Percentiles rank a stretch among this genome's conserved stretches.
phyloP scores from a whole-genome alignment of 2,329 filamentous ascomycete genomes.

The Paraphoma sp. region DNA sequence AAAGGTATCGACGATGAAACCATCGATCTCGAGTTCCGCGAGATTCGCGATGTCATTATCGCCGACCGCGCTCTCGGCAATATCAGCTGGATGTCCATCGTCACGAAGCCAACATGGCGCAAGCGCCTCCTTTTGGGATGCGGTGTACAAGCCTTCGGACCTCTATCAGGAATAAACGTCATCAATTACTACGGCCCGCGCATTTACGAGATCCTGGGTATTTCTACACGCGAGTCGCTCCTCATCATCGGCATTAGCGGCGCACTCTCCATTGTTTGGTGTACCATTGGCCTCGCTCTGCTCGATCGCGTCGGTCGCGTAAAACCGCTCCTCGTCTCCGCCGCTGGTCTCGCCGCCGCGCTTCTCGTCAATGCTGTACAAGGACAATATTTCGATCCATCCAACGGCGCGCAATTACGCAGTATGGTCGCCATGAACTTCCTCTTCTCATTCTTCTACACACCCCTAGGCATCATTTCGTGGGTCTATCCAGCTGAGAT shows the following conservation, averaged over 20 bases:
- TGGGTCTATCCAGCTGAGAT: constrained; percentile 58
- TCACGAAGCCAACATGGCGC: constrained; percentile 54
- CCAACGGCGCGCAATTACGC: constrained; percentile 48
- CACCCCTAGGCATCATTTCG: constrained; percentile 54
- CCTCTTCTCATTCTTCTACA: constrained; percentile 55
- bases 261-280: constrained; percentile 57
- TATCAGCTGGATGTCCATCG: constrained; percentile 52
- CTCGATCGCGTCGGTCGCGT: constrained; percentile 58
- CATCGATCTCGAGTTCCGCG: constrained; percentile 29
- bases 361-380: constrained; percentile 49
- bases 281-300: constrained; percentile 52
- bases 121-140: constrained; percentile 56
- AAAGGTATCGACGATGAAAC: constrained; percentile 22
- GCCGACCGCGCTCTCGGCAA: constrained; percentile 37
- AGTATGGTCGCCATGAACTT: constrained; percentile 58
- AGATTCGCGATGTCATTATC: constrained; percentile 29
- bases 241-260: constrained; percentile 61
- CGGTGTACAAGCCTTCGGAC: constrained; percentile 57
- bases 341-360: constrained; percentile 48
- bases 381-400: constrained; percentile 45
- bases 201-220: constrained; percentile 55
- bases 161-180: constrained; percentile 54
- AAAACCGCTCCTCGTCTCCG: constrained; percentile 55
- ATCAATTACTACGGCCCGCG: constrained; percentile 51
- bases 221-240: constrained; percentile 53